These are phyloP conservation scores for Fusarium setosum DNA, from an alignment of 2,329 filamentous ascomycete genomes.

Conservation along the genomic window DNA sequence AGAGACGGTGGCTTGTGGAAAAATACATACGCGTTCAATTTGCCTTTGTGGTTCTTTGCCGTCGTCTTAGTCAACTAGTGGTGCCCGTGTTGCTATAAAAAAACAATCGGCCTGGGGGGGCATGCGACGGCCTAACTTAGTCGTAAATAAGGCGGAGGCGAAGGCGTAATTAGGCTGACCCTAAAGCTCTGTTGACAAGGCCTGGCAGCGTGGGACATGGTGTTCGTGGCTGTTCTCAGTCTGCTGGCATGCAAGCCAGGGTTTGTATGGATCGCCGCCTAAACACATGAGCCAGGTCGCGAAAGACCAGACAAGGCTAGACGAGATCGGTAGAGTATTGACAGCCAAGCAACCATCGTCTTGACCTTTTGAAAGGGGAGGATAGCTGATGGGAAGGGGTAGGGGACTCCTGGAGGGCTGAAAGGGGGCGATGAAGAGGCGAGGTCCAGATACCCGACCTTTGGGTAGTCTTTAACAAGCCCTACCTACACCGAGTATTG, in stretches of 20 bases:
- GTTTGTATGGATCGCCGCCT: slow-evolving; percentile 11
- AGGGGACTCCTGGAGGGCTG: slow-evolving; percentile 16
- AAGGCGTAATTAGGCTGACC: slow-evolving; percentile 8
- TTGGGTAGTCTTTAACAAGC: slow-evolving; percentile 2
- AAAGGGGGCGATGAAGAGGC: slow-evolving; percentile 31
- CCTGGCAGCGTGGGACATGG: neutral
- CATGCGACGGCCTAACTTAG: slow-evolving; percentile 7
- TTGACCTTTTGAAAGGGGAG: slow-evolving; percentile 1
- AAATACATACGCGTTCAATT: slow-evolving; percentile 29
- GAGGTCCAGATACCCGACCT: slow-evolving; percentile 13
- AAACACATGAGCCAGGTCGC: slow-evolving; percentile 1
- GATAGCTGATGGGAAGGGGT: neutral
- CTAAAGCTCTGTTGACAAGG: neutral
- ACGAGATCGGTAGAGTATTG: slow-evolving; percentile 10
- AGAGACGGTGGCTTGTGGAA: slow-evolving; percentile 8
- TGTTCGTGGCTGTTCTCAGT: neutral
- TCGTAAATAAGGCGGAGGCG: slow-evolving; percentile 4
- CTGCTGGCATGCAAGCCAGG: slow-evolving; percentile 11
- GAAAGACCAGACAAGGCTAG: slow-evolving; percentile 4
- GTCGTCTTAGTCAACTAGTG: slow-evolving; percentile 7
- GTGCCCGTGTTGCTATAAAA: slow-evolving; percentile 38
- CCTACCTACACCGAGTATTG: neutral
- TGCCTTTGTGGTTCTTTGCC: slow-evolving; percentile 14
- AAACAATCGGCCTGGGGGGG: slow-evolving; percentile 17
- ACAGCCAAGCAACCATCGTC: slow-evolving; percentile 16